Evolutionary conservation across 225 moss, liverwort and hornwort species (phyloP), one percentile per base, ranked within the genome.

Genomic region (Ulota crispa): DNA sequence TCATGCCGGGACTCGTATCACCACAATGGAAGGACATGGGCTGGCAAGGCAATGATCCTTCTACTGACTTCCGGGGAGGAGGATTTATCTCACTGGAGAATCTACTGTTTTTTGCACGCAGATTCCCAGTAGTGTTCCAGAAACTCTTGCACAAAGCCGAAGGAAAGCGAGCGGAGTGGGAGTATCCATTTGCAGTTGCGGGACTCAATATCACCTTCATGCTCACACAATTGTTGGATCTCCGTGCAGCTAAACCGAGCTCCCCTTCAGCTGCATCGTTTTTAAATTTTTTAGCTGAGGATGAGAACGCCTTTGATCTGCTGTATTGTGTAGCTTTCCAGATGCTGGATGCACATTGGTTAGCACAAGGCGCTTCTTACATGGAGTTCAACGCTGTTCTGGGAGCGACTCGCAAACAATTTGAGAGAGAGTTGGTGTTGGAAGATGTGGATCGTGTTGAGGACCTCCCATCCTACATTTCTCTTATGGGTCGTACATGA

Each of bases 1-100:
- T 81, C 13, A 84, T 95, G 75, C 93, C 93, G 14, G 94, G 95
- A 26, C 89, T 98, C 71, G 91, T 98, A 43, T 98, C 95, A 32
- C 92, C 95, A 42, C 95, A 98, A 68, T 98, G 97, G 95, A 98
- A 98, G 85, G 97, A 98, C 70, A 98, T 98, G 95, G 97, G 97
- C 18, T 98, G 98, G 98, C 98, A 98, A 90, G 95, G 98, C 54
- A 92, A 86, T 26, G 93, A 98, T 71, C 98, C 98, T 47, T 87
- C 93, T 6, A 98, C 98, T 3, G 94, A 98, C 80, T 98, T 98
- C 66, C 85, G 95, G 68, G 98, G 98, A 64, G 98, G 98, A 71
- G 98, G 98, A 13, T 95, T 95, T 75, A 77, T 98, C 24, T 98
- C 94, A 11, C 52, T 98, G 47, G 92, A 98, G 75, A 98, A 98